Evolutionary conservation across 805 yeast genomes (phyloP), one percentile per base, ranked within the genome.

Genomic region (Kuraishia cidri): DNA sequence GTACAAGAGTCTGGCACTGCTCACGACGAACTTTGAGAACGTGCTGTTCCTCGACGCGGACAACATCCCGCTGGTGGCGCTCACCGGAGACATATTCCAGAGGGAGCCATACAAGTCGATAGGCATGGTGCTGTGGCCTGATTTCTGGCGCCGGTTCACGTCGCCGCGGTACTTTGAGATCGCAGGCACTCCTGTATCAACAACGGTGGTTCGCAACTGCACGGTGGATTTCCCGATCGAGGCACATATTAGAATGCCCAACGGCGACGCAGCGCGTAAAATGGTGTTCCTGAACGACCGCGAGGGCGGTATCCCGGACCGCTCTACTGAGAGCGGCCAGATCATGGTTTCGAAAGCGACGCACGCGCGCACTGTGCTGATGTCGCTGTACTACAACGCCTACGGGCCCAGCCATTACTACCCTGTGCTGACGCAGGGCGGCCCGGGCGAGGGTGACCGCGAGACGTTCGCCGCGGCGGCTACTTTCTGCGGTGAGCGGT

Each of bases 401-500:
- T 72, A 69, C 44, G 82, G 82, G 0, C 79, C 79, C 3, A 61
- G 63, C n/a, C 61, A 69, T 35, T 75, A 68, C 41, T 74, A 75
- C 40, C 71, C 72, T 17, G 52, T 75, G n/a, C 59, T 75, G 34
- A 66, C 78, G 0, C 72, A 72, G 48, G 79, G 73, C 23, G 65
- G 64, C 25, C 72, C 70, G 4, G 92, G 92, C n/a, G 85, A 79
- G 56, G 92, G 90, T 32, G 90, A 82, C 48, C 82, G 81, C 46
- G 90, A 81, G 42, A 79, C 90, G 0, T 78, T 79, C 38, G 60
- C 78, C 34, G 83, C 86, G 0, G 83, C 86, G 1, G 79, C 85
- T 2, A 62, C 65, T 20, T 69, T 66, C 8, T 55, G 68, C 20
- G 52, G 56, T 2, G 53, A 69, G 33, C 56, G 64, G 1, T 75